Base-by-base conservation (phyloP, 768 basidiomycete species). In the Galerina sulciceps region DNA sequence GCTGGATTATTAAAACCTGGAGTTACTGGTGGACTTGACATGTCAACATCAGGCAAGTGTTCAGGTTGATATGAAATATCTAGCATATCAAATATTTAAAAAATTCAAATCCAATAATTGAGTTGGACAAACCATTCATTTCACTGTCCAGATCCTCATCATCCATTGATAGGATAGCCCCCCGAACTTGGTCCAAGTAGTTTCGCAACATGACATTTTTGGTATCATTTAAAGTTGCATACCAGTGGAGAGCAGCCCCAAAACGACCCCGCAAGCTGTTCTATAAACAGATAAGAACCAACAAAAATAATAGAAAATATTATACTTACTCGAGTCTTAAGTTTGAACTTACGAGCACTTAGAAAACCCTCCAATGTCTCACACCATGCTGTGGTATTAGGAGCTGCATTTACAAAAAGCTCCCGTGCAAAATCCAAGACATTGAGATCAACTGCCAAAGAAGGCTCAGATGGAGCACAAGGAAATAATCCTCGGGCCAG, bases 401-500 rank as follows among this genome's bases (percentile, higher is more conserved):
- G 67, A 4, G 64, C 35, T 1, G 59, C 38, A 10, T 57, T 60
- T 1, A 67, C 42, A 38, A 67, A 67, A 1, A 70, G 58, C 5
- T 56, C 41, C 17, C 22, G 38, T 0, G 55, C 55, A 47, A 73
- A 66, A 6, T 67, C 54, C 1, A 74, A 56, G 22, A 73, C 49
- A 11, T 41, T 8, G 2, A 73, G 14, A 50, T 73, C 66, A 0
- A 73, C 65, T 9, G 70, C 70, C 6, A 73, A 51, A 4, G 62
- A 48, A 14, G 72, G 72, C 2, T 23, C 55, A 1, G 59, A 11
- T 0, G 72, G 72, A 3, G 69, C 60, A 46, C 65, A 73, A 18
- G 72, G 68, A 53, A 74, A 72, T 6, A 69, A 47, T 3, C 68
- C 70, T 0, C 23, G 22, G 4, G n/a, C 14, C 10, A 73, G 56